Evolutionary conservation across 2,329 filamentous ascomycete genomes (phyloP).

Genomic region (Phialemoniopsis sp.): DNA sequence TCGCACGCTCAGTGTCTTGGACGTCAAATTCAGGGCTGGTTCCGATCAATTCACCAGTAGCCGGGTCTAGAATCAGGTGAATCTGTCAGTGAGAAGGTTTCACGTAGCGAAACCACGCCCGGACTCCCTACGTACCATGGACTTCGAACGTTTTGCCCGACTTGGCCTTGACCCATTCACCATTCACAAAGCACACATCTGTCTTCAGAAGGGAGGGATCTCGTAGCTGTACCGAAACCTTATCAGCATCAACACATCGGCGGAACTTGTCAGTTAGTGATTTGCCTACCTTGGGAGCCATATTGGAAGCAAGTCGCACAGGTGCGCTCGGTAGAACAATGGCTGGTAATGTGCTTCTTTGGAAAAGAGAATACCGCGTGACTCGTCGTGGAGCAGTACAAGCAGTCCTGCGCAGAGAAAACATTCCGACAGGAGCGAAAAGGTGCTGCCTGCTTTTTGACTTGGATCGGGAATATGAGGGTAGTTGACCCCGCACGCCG

Average conservation of each 20-base stretch:
- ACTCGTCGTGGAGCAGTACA: too few species aligned
- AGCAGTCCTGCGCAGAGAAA: too few species aligned
- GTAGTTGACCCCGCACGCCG: too few species aligned
- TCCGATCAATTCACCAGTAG: conserved; percentile 76
- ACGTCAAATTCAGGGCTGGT: conserved; percentile 80
- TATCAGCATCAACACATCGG: neutral
- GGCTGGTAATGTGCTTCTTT: conserved; percentile 17
- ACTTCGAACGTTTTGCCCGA: conserved; percentile 93
- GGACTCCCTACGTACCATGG: conserved; percentile 41
- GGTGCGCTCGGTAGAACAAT: conserved; percentile 9
- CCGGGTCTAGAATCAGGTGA: conserved; percentile 58
- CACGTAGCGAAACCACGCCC: too few species aligned
- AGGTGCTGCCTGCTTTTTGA: too few species aligned
- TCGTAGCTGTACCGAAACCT: conserved; percentile 53
- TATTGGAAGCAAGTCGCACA: conserved; percentile 34
- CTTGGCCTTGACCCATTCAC: conserved; percentile 81
- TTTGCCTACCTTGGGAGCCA: conserved; percentile 37
- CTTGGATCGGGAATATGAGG: too few species aligned
- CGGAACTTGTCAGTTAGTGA: neutral
- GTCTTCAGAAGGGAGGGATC: conserved; percentile 81
- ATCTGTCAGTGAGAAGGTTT: too few species aligned
- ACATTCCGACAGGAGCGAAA: too few species aligned
- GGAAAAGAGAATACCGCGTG: conserved; percentile 17
- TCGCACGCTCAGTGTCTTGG: conserved; percentile 75
- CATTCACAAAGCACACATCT: conserved; percentile 81